These are phyloP conservation scores for Ophiognomonia clavigignenti-juglandacearum DNA, from an alignment of 2,329 filamentous ascomycete genomes.

Conservation along the genomic window DNA sequence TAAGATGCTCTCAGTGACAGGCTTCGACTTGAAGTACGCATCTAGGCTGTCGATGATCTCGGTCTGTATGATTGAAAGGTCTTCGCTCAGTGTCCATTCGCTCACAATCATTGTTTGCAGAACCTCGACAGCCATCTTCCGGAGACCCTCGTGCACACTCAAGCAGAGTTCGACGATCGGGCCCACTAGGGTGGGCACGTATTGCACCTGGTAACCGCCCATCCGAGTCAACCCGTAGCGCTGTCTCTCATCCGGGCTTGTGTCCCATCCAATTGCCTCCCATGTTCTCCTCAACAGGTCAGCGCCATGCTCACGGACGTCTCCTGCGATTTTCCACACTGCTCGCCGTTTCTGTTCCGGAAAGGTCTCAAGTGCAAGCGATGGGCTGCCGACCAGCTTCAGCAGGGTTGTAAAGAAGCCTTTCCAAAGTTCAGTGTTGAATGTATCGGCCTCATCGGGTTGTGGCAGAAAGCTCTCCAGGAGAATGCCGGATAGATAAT, in stretches of 20 bases:
- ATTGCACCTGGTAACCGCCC: constrained; percentile 97
- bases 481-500: constrained; percentile 75
- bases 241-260: constrained; percentile 69
- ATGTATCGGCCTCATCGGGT: constrained; percentile 85
- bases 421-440: constrained; percentile 93
- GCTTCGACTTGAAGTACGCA: constrained; percentile 81
- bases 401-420: constrained; percentile 86
- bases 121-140: constrained; percentile 86
- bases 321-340: constrained; percentile 98
- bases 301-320: constrained; percentile 87
- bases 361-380: constrained; percentile 88
- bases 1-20: constrained; percentile 79
- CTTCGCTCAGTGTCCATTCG: constrained; percentile 94
- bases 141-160: constrained; percentile 87
- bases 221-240: constrained; percentile 77
- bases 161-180: constrained; percentile 92
- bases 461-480: constrained; percentile 81
- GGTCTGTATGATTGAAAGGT: constrained; percentile 84
- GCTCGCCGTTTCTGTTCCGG: constrained; percentile 93
- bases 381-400: constrained; percentile 82
- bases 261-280: constrained; percentile 97
- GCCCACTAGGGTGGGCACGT: constrained; percentile 85
- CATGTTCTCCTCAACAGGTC: constrained; percentile 80
- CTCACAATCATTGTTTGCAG: constrained; percentile 97
- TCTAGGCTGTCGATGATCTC: constrained; percentile 96